Percentiles rank a stretch among this genome's conserved stretches.
Conservation (phyloP, 2,329 filamentous ascomycete species). For the Apiospora aurea region DNA sequence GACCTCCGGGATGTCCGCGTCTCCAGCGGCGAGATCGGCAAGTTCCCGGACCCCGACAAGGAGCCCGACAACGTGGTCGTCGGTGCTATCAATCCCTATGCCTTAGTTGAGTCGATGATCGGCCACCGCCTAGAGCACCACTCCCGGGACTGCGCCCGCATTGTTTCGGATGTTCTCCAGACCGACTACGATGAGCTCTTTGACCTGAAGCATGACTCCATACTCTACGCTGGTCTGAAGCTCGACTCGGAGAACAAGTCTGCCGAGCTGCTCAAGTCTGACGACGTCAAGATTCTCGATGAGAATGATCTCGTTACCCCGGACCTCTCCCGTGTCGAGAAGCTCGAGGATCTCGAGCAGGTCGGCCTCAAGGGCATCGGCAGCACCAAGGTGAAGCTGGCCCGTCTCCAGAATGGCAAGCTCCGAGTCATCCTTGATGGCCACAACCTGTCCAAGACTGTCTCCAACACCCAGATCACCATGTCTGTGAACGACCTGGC, state of each 20-base stretch:
- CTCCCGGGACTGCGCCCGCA: conserved; percentile 42
- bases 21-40: conserved; percentile 31
- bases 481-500: conserved; percentile 49
- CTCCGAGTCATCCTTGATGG: conserved; percentile 49
- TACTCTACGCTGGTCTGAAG: conserved; percentile 51
- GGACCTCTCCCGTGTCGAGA: conserved; percentile 49
- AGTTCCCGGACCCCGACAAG: conserved; percentile 43
- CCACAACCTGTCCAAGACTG: conserved; percentile 43
- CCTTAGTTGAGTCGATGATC: conserved; percentile 51
- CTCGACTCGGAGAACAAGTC: conserved; percentile 47
- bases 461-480: conserved; percentile 49
- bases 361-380: conserved; percentile 49
- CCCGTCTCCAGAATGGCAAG: conserved; percentile 54
- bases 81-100: conserved; percentile 53
- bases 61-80: conserved; percentile 48
- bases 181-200: conserved; percentile 57
- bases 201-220: conserved; percentile 51
- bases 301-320: conserved; percentile 51
- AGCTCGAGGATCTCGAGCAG: conserved; percentile 47
- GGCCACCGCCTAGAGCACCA: conserved; percentile 49
- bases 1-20: conserved; percentile 41
- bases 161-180: conserved; percentile 52
- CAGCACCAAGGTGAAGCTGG: conserved; percentile 46
- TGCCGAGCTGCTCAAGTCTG: conserved; percentile 47
- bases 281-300: conserved; percentile 51